These are phyloP conservation scores for Astragalus membranaceus DNA, from an alignment of 306 rosid species.

Conservation along the genomic window DNA sequence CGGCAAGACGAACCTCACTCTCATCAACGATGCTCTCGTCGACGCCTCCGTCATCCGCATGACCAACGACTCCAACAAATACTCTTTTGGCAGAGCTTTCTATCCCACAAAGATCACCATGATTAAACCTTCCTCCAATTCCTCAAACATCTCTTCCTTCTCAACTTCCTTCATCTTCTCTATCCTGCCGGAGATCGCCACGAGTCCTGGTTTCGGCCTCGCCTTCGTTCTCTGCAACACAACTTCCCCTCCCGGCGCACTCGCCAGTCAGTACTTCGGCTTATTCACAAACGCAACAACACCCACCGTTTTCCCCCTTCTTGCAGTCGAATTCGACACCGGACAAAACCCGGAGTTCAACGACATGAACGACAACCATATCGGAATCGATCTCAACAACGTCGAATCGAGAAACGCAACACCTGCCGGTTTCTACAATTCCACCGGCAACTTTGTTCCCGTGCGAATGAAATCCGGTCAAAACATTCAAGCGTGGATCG, in stretches of 20 bases:
- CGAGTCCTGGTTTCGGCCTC: constrained; percentile 82
- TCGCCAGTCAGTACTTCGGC: constrained; percentile 84
- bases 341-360: constrained; percentile 78
- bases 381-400: constrained; percentile 71
- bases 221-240: constrained; percentile 64
- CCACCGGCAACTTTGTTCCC: constrained; percentile 47
- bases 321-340: constrained; percentile 81
- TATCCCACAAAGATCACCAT: constrained; percentile 28
- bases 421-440: constrained; percentile 57
- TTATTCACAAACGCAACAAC: constrained; percentile 55
- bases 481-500: constrained; percentile 77
- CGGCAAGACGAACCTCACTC: constrained; percentile 40
- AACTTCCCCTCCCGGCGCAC: constrained; percentile 61
- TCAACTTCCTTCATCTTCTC: constrained; percentile 88
- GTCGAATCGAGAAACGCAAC: not conserved
- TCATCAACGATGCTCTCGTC: constrained; percentile 55
- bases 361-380: constrained; percentile 64
- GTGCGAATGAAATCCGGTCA: constrained; percentile 54
- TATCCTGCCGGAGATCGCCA: constrained; percentile 41
- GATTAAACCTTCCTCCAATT: constrained; percentile 14
- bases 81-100: constrained; percentile 63
- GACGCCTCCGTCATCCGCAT: constrained; percentile 57
- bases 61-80: constrained; percentile 60
- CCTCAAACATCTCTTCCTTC: constrained; percentile 45
- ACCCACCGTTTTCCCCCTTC: constrained; percentile 41